These are phyloP conservation scores for Przewalskia tangutica DNA, from an alignment of 257 asterid species.

Conservation along the genomic window DNA sequence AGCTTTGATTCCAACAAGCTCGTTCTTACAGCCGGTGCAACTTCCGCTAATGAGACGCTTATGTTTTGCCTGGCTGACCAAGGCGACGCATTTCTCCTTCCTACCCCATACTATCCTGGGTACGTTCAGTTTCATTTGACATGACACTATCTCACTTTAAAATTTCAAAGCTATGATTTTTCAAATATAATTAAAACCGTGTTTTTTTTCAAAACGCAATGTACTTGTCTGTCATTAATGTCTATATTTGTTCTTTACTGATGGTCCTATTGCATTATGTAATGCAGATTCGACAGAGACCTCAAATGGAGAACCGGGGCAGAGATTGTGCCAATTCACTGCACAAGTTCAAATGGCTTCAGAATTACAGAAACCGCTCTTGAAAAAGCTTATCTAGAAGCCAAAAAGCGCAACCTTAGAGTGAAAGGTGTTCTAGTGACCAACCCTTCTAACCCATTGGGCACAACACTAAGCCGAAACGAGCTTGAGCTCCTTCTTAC, in stretches of 20 bases:
- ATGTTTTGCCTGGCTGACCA: slow-evolving; percentile 63
- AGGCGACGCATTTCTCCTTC: slow-evolving; percentile 63
- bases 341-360: slow-evolving; percentile 53
- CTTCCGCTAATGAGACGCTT: slow-evolving; percentile 69
- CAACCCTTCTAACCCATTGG: slow-evolving; percentile 78
- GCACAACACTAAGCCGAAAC: slow-evolving; percentile 40
- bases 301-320: slow-evolving; percentile 82
- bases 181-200: too few species aligned
- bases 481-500: slow-evolving; percentile 48
- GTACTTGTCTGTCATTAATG: background rate
- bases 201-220: background rate
- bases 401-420: slow-evolving; percentile 47
- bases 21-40: slow-evolving; percentile 77
- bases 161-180: too few species aligned
- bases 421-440: slow-evolving; percentile 77
- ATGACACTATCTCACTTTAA: background rate
- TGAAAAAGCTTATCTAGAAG: slow-evolving; percentile 44
- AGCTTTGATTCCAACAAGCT: slow-evolving; percentile 43
- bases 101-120: slow-evolving; percentile 83
- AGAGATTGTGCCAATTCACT: slow-evolving; percentile 69
- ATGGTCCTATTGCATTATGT: background rate
- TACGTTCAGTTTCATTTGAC: slow-evolving; percentile 6
- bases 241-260: background rate
- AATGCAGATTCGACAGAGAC: slow-evolving; percentile 81
- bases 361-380: slow-evolving; percentile 61